Percentiles rank a stretch among this genome's conserved stretches.
Conservation (phyloP, 73 alveolate species). For the Tetrahymena thermophila region DNA sequence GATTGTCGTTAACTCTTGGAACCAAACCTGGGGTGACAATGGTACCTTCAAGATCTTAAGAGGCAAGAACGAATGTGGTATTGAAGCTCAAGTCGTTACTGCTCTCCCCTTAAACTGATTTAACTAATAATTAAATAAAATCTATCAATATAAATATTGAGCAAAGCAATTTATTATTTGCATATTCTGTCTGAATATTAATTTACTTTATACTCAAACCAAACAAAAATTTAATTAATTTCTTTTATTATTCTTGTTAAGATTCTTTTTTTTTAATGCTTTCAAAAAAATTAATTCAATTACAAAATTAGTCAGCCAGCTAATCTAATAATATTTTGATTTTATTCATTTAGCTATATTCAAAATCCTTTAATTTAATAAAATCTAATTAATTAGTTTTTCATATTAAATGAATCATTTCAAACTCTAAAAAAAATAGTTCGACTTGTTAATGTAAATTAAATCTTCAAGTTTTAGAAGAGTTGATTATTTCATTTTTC, state of each 20-base stretch:
- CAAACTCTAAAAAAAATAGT: too few species aligned
- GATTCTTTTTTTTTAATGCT: neutral
- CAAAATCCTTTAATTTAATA: too few species aligned
- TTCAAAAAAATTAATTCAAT: neutral
- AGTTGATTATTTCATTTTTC: too few species aligned
- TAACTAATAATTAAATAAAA: too few species aligned
- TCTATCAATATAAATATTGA: neutral
- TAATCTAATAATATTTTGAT: too few species aligned
- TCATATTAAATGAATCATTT: too few species aligned
- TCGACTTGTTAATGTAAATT: too few species aligned
- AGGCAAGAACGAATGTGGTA: slow-evolving; percentile 32
- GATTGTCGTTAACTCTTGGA: slow-evolving; percentile 67
- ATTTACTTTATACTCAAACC: neutral
- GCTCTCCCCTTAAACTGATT: slow-evolving; percentile 2
- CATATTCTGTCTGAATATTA: neutral
- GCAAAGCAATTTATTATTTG: neutral
- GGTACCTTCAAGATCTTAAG: slow-evolving; percentile 58
- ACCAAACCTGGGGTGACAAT: slow-evolving; percentile 69
- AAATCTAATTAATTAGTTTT: too few species aligned
- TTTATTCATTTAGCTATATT: too few species aligned
- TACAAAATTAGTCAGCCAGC: neutral
- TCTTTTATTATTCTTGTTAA: neutral
- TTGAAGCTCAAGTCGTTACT: slow-evolving; percentile 29
- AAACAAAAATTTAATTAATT: too few species aligned
- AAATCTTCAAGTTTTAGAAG: too few species aligned